phyloP scores from a whole-genome alignment of 331 rosid genomes.

The Acacia pycnantha region DNA sequence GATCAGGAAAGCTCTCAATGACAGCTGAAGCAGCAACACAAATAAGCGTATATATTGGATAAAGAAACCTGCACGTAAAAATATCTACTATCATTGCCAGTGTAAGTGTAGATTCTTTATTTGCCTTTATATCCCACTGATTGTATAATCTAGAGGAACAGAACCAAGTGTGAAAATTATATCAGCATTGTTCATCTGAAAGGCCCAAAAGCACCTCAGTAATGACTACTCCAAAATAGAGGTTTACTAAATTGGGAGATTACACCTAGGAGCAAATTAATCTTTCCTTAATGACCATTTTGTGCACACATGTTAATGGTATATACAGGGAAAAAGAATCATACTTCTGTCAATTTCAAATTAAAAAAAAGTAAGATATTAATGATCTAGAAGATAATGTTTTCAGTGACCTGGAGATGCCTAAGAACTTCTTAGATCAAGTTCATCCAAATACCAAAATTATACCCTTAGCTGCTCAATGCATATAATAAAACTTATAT shows the following conservation, averaged over 20 bases:
- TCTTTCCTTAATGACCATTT: conserved; percentile 6
- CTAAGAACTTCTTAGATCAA: background rate
- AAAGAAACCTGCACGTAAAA: conserved; percentile 71
- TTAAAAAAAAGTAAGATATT: background rate
- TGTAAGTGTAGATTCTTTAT: conserved; percentile 1
- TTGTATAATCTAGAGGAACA: conserved; percentile 14
- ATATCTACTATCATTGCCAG: background rate
- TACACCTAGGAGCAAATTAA: background rate
- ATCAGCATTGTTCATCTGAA: background rate
- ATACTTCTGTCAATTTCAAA: background rate
- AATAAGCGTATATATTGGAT: conserved; percentile 93
- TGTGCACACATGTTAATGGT: background rate
- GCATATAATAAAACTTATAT: background rate
- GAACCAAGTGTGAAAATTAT: background rate
- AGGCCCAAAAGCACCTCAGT: conserved; percentile 3
- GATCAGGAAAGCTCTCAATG: conserved; percentile 92
- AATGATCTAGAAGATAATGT: conserved; percentile 17
- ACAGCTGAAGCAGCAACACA: conserved; percentile 97
- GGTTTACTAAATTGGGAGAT: background rate
- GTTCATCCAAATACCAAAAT: conserved; percentile 3
- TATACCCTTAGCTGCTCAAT: conserved; percentile 5
- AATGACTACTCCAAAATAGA: background rate
- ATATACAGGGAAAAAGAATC: background rate
- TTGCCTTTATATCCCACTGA: background rate
- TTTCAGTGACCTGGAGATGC: background rate